A percentile compares a stretch with the other conserved stretches of the same genome.
phyloP scores from a whole-genome alignment of 805 yeast genomes.

The Cyberlindnera maritima region DNA sequence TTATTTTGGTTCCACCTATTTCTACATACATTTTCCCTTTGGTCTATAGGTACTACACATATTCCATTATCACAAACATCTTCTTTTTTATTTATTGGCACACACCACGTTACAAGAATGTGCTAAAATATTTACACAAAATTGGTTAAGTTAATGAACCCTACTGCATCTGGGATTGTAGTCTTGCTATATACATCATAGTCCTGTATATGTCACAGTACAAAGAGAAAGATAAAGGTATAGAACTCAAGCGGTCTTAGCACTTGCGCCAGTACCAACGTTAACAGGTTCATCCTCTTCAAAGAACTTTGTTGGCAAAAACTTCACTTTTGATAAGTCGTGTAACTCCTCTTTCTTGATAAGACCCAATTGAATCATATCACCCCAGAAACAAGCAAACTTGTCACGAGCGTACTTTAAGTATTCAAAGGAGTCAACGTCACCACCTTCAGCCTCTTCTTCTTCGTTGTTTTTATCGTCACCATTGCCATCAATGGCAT shows the following conservation, averaged over 20 bases:
- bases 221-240: too few species aligned
- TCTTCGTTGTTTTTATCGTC: conserved; percentile 31
- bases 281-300: conserved; percentile 5
- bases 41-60: background rate
- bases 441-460: conserved; percentile 22
- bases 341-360: conserved; percentile 32
- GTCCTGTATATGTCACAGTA: background rate
- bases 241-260: too few species aligned
- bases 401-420: conserved; percentile 73
- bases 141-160: too few species aligned
- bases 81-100: background rate
- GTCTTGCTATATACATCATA: too few species aligned
- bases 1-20: background rate
- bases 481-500: conserved; percentile 16
- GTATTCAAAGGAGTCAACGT: conserved; percentile 73
- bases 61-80: background rate
- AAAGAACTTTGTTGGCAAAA: conserved; percentile 21
- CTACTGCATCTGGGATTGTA: too few species aligned
- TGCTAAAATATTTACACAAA: too few species aligned
- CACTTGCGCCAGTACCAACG: background rate
- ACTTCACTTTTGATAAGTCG: conserved; percentile 37
- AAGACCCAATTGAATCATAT: conserved; percentile 60
- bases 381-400: conserved; percentile 70
- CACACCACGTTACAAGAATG: too few species aligned
- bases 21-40: too few species aligned